A percentile compares a stretch with the other conserved stretches of the same genome.
Evolutionary conservation across 345 rosid species (phyloP).

Genomic region (Abelmoschus esculentus): DNA sequence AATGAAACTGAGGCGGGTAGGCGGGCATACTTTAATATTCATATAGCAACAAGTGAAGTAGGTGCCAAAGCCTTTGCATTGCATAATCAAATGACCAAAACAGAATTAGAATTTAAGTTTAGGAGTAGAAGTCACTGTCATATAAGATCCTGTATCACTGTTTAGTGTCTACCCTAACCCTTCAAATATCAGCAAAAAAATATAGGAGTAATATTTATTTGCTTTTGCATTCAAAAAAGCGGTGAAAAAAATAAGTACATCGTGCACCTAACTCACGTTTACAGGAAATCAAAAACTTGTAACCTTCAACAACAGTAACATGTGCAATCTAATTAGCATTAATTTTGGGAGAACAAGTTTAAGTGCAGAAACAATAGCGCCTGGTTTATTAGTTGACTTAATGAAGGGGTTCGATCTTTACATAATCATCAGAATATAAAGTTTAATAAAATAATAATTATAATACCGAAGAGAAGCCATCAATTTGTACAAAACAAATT

Average conservation of each 20-base stretch:
- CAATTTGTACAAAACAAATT: constrained; percentile 15
- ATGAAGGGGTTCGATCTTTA: constrained; percentile 22
- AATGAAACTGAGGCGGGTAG: neutral
- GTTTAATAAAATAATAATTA: neutral
- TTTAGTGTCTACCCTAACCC: neutral
- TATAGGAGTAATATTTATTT: too few species aligned
- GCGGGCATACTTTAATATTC: too few species aligned
- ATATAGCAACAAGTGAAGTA: neutral
- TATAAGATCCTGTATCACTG: constrained; percentile 1
- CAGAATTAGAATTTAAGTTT: neutral
- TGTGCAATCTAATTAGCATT: neutral
- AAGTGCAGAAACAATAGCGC: constrained; percentile 10
- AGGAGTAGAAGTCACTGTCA: neutral
- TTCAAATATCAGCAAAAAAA: constrained; percentile 6
- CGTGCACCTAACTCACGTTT: neutral
- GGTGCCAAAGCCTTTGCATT: neutral
- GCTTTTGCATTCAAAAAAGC: neutral
- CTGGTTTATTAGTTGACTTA: constrained; percentile 26
- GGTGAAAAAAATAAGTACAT: neutral
- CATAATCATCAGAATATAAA: constrained; percentile 9
- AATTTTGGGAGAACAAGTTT: constrained; percentile 2
- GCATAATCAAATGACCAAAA: neutral
- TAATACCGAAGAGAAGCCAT: neutral
- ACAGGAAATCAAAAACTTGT: neutral
- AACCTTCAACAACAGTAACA: neutral